Conservation (phyloP, 495 filamentous ascomycete species). For the Jackrogersella minutella region DNA sequence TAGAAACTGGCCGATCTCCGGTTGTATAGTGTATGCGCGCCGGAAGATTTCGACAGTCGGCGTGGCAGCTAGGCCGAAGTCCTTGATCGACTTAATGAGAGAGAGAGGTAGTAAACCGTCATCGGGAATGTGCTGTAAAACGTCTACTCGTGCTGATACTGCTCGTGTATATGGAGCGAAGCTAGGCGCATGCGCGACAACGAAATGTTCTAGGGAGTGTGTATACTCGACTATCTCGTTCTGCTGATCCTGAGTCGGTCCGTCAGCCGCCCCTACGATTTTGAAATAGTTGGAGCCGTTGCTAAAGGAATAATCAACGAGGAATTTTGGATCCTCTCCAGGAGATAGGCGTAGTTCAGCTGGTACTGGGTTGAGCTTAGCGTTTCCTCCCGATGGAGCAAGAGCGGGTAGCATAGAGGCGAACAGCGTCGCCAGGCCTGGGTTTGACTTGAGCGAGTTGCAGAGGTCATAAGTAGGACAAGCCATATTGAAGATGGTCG, state of each 20-base stretch:
- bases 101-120: conserved; percentile 36
- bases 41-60: conserved; percentile 47
- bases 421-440: conserved; percentile 40
- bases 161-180: conserved; percentile 38
- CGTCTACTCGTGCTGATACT: conserved; percentile 35
- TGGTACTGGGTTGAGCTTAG: conserved; percentile 29
- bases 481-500: conserved; percentile 48
- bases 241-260: conserved; percentile 42
- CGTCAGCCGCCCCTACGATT: conserved; percentile 46
- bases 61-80: conserved; percentile 32
- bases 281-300: conserved; percentile 54
- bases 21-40: conserved; percentile 31
- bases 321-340: conserved; percentile 39
- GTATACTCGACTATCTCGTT: conserved; percentile 40
- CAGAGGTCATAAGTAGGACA: conserved; percentile 44
- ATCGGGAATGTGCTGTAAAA: conserved; percentile 50
- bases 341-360: conserved; percentile 37
- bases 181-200: conserved; percentile 45
- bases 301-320: conserved; percentile 46
- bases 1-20: conserved; percentile 28
- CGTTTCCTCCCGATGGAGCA: conserved; percentile 30
- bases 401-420: conserved; percentile 42
- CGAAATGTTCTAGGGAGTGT: conserved; percentile 33
- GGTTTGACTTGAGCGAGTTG: conserved; percentile 33
- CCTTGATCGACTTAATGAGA: conserved; percentile 28